Evolutionary conservation across 805 yeast genomes (phyloP), one percentile per base, ranked within the genome.

Genomic region (Saturnispora dispora): DNA sequence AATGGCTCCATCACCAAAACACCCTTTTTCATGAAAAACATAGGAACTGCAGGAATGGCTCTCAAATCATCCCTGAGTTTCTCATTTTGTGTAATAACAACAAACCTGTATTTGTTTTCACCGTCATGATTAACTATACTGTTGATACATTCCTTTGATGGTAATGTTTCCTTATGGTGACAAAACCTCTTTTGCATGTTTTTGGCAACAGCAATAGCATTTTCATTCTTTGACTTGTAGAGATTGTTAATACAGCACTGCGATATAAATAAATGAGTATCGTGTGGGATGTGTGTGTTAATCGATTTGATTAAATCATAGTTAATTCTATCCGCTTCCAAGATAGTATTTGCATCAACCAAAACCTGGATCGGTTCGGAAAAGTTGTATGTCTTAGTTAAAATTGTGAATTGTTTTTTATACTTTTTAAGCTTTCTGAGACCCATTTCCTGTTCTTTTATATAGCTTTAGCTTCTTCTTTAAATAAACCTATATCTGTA

Each of bases 1-100:
- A 89, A 70, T 7, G 97, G 96, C 67, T 93, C 99, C 93, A 93
- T 81, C 27, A 93, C 82, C 91, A 93, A 87, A 17, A 93, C 99
- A 1, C 96, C 81, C 54, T 96, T 75, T 61, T 85, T 83, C 79
- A 93, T 81, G 65, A 85, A 90, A 9, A 91, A 71, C 57, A 93
- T 67, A 1, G 99, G 99, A 1, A 88, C 85, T 11, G 96, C 99
- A 0, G 99, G 95, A 10, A 89, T 73, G 30, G 72, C 72, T 57
- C 98, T 76, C 54, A 93, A 71, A 46, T 72, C 71, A 51, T 79
- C 77, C 58, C 99, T 77, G 49, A 90, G 71, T 27, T 77, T 74
- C 23, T 79, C 77, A 59, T 86, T 81, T 63, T 90, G 97, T 0
- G 91, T 77, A 1, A 95, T 97, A 11, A 93, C 87, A 28, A 88